Evolutionary conservation across 305 asterid genomes (phyloP), one percentile per base, ranked within the genome.

Genomic region (Nicotiana rustica): DNA sequence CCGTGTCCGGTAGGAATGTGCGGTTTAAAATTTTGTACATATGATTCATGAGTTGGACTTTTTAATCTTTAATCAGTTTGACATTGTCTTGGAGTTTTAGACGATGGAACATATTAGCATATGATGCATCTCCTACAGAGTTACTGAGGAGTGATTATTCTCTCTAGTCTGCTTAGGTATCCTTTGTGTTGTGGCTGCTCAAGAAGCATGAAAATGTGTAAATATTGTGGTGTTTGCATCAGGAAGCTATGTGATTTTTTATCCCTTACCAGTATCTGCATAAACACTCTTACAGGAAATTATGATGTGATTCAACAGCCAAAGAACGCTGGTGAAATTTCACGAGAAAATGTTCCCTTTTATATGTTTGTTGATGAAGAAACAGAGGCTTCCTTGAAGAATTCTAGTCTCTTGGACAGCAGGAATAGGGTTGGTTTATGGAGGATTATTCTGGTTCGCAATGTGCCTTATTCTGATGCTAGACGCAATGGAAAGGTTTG

Each of bases 311-410:
- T 96, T 83, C 98, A 94, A 85, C 96, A 96, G 88, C 98, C 99
- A 68, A 90, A 47, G 79, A 89, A 92, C 81, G 84, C 91, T 71
- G 91, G 98, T 86, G 92, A 89, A 83, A 79, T 84, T 76, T 89
- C 98, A 62, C 85, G 86, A 83, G 83, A 78, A 82, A 89, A 88
- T 64, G 84, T 95, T 84, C 97, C 95, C 6, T 95, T 96, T 84
- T 96, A 89, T 85, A 95, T 93, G 98, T 92, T 96, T 86, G 86
- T 96, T 85, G 99, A 96, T 91, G 97, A 95, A 90, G 97, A 91
- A 89, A 96, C 99, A 21, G 97, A 93, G 90, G 84, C 88, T 14
- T 95, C 86, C 82, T 86, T 96, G 93, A 92, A 86, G 88, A 96
- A 93, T 38, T 86, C 87, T 60, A 92, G 92, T 86, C 84, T 88